These are phyloP conservation scores for Globisporangium mamillatum DNA, from an alignment of 352 stramenopile species.

Conservation along the genomic window DNA sequence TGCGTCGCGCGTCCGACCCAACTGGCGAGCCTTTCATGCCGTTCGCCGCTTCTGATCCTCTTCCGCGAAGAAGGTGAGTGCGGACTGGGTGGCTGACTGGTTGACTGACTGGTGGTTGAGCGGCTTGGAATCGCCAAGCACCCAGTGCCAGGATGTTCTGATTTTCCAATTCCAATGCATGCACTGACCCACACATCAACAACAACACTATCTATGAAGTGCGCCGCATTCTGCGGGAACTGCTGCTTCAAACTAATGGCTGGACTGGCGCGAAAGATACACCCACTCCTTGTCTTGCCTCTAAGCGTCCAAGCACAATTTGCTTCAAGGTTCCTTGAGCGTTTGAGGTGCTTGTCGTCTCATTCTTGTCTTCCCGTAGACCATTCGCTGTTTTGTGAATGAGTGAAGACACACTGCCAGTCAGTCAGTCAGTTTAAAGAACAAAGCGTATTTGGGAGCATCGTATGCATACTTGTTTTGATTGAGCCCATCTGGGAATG, in stretches of 20 bases:
- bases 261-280: constrained; percentile 3
- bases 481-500: background rate
- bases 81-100: background rate
- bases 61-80: background rate
- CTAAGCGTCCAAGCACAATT: background rate
- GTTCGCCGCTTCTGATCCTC: constrained; percentile 7
- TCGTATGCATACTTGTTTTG: background rate
- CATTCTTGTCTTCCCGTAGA: background rate
- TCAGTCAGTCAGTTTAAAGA: background rate
- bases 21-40: background rate
- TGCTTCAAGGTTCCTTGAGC: background rate
- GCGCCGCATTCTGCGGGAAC: background rate
- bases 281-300: background rate
- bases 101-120: background rate
- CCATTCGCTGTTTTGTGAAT: background rate
- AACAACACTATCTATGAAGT: background rate
- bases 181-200: too few relatives aligned
- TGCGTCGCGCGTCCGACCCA: background rate
- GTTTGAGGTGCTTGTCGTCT: background rate
- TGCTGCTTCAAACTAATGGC: constrained; percentile 6
- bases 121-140: background rate
- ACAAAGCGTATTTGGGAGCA: background rate
- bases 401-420: background rate
- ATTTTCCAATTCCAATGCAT: background rate
- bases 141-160: background rate